Evolutionary conservation across 1,284 basidiomycete species (phyloP).

Genomic region (Ceratorhiza oryzae-sativae): DNA sequence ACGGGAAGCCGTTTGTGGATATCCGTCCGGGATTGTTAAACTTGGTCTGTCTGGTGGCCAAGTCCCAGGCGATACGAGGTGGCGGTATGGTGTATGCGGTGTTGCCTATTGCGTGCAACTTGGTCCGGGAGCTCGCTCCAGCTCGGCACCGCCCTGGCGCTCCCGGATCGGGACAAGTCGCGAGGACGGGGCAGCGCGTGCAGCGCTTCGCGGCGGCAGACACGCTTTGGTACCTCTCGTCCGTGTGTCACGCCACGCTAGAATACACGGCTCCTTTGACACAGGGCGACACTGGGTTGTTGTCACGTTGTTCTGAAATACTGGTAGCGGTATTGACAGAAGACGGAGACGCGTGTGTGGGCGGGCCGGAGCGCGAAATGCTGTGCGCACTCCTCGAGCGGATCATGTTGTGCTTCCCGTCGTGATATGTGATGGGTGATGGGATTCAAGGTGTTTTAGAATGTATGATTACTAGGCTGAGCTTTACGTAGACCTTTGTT

Average conservation of each 20-base stretch:
- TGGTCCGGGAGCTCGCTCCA: slow-evolving; percentile 6
- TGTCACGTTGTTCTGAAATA: slow-evolving; percentile 10
- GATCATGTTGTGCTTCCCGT: slow-evolving; percentile 32
- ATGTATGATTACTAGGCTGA: background rate
- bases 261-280: background rate
- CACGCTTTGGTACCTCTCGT: slow-evolving; percentile 30
- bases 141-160: background rate
- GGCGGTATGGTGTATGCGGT: slow-evolving; percentile 18
- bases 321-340: slow-evolving; percentile 12
- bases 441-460: background rate
- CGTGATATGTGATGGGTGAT: slow-evolving; percentile 1
- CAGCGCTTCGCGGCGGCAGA: background rate
- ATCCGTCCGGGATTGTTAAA: slow-evolving; percentile 12
- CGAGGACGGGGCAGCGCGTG: background rate
- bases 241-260: slow-evolving; percentile 23
- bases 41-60: slow-evolving; percentile 10
- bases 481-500: background rate
- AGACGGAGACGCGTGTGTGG: background rate
- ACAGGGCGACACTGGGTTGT: background rate
- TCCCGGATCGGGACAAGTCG: background rate
- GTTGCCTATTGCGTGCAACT: slow-evolving; percentile 11
- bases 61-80: background rate
- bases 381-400: slow-evolving; percentile 32
- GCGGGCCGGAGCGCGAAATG: slow-evolving; percentile 10
- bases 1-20: background rate